A percentile compares a stretch with the other conserved stretches of the same genome.
phyloP scores from a whole-genome alignment of 345 rosid genomes.

The Balakata baccata region DNA sequence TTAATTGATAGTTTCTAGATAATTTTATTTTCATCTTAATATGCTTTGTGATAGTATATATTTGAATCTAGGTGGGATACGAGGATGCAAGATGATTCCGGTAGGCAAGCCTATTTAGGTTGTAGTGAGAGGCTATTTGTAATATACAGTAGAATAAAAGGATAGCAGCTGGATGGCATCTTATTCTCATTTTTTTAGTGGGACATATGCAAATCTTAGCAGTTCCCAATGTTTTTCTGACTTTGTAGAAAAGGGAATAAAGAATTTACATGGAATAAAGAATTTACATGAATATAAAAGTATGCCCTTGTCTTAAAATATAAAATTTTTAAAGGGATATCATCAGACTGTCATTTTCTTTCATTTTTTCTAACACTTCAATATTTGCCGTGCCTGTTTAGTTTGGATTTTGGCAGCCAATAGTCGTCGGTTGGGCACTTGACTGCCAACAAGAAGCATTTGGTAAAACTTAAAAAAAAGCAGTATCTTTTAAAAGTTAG shows the following conservation, averaged over 20 bases:
- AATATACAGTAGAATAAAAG: not conserved
- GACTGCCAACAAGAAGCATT: no score
- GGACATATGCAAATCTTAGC: conserved; percentile 23
- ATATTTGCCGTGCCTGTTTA: not conserved
- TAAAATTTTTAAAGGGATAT: not conserved
- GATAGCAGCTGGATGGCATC: conserved; percentile 6
- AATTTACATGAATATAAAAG: conserved; percentile 6
- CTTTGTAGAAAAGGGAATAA: conserved; percentile 14
- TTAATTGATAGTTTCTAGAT: conserved; percentile 14
- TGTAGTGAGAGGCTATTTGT: not conserved
- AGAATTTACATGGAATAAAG: conserved; percentile 13
- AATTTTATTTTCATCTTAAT: conserved; percentile 13
- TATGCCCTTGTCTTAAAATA: not conserved
- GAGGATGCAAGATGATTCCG: not conserved
- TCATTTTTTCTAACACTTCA: not conserved
- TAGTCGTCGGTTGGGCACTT: no score
- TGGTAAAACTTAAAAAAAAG: no score
- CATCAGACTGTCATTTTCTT: not conserved
- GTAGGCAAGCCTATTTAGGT: not conserved
- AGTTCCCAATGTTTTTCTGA: conserved; percentile 17
- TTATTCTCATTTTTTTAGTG: conserved; percentile 5
- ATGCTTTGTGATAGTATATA: conserved; percentile 13
- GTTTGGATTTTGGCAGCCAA: no score
- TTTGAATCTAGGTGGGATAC: conserved; percentile 5
- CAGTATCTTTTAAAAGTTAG: no score